Percentiles rank a stretch among this genome's conserved stretches.
Conservation (phyloP, 148 eudicot species). For the Cornus kousa region DNA sequence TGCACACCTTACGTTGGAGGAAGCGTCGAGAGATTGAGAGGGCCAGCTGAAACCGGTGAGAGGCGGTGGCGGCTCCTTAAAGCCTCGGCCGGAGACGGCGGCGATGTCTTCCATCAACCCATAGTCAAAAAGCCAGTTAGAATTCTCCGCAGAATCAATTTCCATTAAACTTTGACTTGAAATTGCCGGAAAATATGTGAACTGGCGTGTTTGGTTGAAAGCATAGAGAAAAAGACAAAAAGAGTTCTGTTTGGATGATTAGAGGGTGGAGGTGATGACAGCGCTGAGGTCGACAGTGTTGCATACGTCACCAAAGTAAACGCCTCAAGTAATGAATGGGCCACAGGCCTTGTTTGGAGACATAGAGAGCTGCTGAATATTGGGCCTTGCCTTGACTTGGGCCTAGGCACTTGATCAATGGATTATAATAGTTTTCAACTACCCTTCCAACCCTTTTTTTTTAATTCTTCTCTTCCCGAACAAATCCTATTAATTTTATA, state of each 20-base stretch:
- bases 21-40: conserved; percentile 4
- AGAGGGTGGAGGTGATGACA: not conserved
- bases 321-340: not conserved
- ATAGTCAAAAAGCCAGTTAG: conserved; percentile 27
- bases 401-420: too few species aligned
- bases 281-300: not conserved
- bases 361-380: too few species aligned
- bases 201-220: not conserved
- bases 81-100: conserved; percentile 10
- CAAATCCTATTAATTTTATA: too few species aligned
- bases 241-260: not conserved
- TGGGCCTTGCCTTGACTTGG: too few species aligned
- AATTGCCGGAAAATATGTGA: not conserved
- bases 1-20: conserved; percentile 12
- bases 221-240: too few species aligned
- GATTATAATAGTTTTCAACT: too few species aligned
- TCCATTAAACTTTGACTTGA: conserved; percentile 12
- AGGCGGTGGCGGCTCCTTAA: not conserved
- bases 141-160: conserved; percentile 27
- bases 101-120: conserved; percentile 20
- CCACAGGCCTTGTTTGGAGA: too few species aligned
- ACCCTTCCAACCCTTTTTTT: too few species aligned
- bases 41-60: conserved; percentile 22
- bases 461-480: too few species aligned
- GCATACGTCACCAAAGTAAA: not conserved